Percentiles rank a stretch among this genome's conserved stretches.
Conservation (phyloP, 2,329 filamentous ascomycete species). For the Venturia nashicola region DNA sequence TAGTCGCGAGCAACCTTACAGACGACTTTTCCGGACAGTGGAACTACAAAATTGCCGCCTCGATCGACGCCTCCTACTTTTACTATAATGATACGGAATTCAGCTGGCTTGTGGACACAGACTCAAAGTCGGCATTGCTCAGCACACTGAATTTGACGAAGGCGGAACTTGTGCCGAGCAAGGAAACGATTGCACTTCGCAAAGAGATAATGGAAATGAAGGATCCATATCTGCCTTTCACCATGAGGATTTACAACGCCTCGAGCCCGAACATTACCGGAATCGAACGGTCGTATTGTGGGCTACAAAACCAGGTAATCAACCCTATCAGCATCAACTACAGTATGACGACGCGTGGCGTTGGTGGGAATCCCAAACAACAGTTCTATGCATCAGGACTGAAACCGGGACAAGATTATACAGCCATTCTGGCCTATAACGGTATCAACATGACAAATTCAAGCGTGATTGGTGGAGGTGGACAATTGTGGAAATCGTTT, state of each 20-base stretch:
- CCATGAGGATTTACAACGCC: conserved; percentile 61
- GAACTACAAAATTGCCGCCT: conserved; percentile 71
- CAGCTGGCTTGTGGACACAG: conserved; percentile 74
- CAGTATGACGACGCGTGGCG: conserved; percentile 55
- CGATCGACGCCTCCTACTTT: conserved; percentile 65
- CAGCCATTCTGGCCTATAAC: conserved; percentile 49
- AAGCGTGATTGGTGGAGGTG: conserved; percentile 55
- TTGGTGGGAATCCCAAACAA: conserved; percentile 60
- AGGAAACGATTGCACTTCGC: conserved; percentile 26
- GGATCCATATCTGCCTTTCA: conserved; percentile 46
- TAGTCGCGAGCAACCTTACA: conserved; percentile 57
- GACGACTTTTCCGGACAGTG: conserved; percentile 52
- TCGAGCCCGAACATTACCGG: conserved; percentile 52
- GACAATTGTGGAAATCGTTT: conserved; percentile 58
- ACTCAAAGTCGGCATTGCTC: conserved; percentile 65
- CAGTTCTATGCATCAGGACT: conserved; percentile 77
- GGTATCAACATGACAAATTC: conserved; percentile 1
- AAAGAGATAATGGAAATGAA: conserved; percentile 44
- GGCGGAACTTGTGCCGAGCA: conserved; percentile 22
- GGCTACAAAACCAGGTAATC: conserved; percentile 53
- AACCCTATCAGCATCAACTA: conserved; percentile 44
- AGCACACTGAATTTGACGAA: conserved; percentile 62
- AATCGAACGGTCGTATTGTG: conserved; percentile 71
- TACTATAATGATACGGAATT: conserved; percentile 39
- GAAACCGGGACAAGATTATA: conserved; percentile 57